Evolutionary conservation across 148 eudicot genomes (phyloP).

Genomic region (Spergularia marina): DNA sequence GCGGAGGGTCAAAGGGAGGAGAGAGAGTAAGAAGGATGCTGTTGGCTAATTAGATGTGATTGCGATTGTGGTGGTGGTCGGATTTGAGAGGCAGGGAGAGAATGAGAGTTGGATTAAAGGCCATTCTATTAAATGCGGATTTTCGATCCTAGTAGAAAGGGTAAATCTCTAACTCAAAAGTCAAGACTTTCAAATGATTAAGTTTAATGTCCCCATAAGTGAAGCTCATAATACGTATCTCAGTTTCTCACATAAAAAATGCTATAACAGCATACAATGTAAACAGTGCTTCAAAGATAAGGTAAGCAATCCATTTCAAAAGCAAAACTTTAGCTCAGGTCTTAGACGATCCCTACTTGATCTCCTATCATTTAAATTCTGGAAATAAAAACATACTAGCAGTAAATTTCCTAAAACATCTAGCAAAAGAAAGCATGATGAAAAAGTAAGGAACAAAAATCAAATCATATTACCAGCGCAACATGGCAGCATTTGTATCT

Average conservation of each 20-base stretch:
- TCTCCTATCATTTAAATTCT: not conserved
- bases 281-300: not conserved
- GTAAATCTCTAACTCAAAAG: not conserved
- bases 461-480: conserved; percentile 63
- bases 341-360: not conserved
- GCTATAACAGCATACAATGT: not conserved
- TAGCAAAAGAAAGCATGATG: not conserved
- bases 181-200: not conserved
- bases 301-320: not conserved
- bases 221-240: not conserved
- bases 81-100: too few species aligned
- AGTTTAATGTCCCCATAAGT: not conserved
- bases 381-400: not conserved
- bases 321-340: not conserved
- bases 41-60: too few species aligned
- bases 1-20: too few species aligned
- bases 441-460: not conserved
- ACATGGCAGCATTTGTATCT: conserved; percentile 99
- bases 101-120: too few species aligned
- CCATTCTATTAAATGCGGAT: not conserved
- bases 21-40: too few species aligned
- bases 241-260: not conserved
- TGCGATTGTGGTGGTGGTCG: too few species aligned
- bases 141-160: not conserved
- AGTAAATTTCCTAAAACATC: not conserved